Percentiles rank a stretch among this genome's conserved stretches.
Conservation (phyloP, 2,329 filamentous ascomycete genomes). For the Tolypocladium ovalisporum region DNA sequence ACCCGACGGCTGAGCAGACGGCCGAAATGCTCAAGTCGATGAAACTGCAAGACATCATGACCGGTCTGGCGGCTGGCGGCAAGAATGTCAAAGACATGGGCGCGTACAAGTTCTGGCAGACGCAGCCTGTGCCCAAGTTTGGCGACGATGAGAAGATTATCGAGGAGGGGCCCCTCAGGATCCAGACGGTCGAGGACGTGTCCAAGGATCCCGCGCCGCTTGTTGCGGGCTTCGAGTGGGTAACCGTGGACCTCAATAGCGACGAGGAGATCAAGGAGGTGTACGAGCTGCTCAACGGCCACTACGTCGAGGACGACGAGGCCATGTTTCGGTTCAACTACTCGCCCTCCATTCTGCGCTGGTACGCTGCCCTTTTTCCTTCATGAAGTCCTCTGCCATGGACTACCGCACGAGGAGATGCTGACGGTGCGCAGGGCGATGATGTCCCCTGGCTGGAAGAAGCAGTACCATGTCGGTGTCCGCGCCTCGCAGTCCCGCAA, state of each 20-base stretch:
- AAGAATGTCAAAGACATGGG: conserved; percentile 96
- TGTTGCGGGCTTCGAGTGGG: conserved; percentile 85
- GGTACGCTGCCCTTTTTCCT: conserved; percentile 38
- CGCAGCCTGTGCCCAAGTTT: conserved; percentile 87
- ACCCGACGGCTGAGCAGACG: conserved; percentile 28
- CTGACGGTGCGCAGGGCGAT: conserved; percentile 59
- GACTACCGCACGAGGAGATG: conserved; percentile 3
- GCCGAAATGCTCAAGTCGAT: conserved; percentile 49
- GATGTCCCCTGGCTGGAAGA: conserved; percentile 87
- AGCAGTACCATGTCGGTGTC: conserved; percentile 91
- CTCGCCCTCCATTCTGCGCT: conserved; percentile 77
- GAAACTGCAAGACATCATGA: conserved; percentile 61
- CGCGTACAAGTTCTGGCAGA: conserved; percentile 97
- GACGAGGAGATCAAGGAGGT: conserved; percentile 77
- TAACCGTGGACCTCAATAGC: conserved; percentile 73
- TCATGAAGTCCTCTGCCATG: not conserved
- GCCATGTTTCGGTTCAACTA: conserved; percentile 98
- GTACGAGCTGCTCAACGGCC: conserved; percentile 79
- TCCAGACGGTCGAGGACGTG: conserved; percentile 68
- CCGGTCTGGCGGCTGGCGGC: conserved; percentile 61
- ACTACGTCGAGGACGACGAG: conserved; percentile 96
- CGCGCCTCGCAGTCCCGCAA: conserved; percentile 73
- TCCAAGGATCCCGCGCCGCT: conserved; percentile 66
- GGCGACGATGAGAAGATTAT: conserved; percentile 44
- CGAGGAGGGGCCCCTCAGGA: conserved; percentile 74